phyloP scores from a whole-genome alignment of 768 basidiomycete genomes.

The Suillus lakei region DNA sequence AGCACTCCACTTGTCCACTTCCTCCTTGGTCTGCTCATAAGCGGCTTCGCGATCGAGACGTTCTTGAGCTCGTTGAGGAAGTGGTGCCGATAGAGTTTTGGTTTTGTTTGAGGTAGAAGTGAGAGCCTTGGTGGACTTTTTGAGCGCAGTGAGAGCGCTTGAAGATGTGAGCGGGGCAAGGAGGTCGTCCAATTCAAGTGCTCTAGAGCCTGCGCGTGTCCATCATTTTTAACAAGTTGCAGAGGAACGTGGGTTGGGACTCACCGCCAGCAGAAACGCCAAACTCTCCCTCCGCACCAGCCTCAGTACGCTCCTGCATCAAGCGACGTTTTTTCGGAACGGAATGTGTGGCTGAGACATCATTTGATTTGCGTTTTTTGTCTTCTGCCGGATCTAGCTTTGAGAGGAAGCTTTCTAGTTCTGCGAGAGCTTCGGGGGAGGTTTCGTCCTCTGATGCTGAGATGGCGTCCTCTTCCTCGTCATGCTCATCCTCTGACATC shows the following conservation, averaged over 20 bases:
- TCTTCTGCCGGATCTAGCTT: constrained; percentile 57
- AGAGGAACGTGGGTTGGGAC: constrained; percentile 7
- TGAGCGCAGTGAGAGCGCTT: constrained; percentile 62
- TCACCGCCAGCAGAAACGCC: constrained; percentile 56
- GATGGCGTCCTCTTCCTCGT: constrained; percentile 40
- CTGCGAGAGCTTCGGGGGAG: constrained; percentile 64
- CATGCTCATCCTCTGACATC: constrained; percentile 44
- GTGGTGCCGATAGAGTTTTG: constrained; percentile 75
- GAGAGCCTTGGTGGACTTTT: constrained; percentile 71
- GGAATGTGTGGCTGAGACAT: constrained; percentile 18
- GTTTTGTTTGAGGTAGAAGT: constrained; percentile 57
- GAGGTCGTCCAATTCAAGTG: constrained; percentile 73
- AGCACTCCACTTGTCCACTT: constrained; percentile 91
- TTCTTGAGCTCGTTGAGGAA: constrained; percentile 87
- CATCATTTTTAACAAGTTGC: not conserved
- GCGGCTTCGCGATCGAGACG: constrained; percentile 92
- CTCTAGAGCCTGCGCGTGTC: constrained; percentile 45
- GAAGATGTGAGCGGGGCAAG: constrained; percentile 73
- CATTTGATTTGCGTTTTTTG: constrained; percentile 58
- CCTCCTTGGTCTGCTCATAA: constrained; percentile 90
- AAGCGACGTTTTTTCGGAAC: constrained; percentile 57
- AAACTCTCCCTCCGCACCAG: constrained; percentile 84
- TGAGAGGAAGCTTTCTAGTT: constrained; percentile 75
- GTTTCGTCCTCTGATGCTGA: constrained; percentile 52
- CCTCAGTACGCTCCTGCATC: constrained; percentile 74